These are phyloP conservation scores for Parasarocladium wereldwijsianum DNA, from an alignment of 2,329 filamentous ascomycete genomes.

Conservation along the genomic window DNA sequence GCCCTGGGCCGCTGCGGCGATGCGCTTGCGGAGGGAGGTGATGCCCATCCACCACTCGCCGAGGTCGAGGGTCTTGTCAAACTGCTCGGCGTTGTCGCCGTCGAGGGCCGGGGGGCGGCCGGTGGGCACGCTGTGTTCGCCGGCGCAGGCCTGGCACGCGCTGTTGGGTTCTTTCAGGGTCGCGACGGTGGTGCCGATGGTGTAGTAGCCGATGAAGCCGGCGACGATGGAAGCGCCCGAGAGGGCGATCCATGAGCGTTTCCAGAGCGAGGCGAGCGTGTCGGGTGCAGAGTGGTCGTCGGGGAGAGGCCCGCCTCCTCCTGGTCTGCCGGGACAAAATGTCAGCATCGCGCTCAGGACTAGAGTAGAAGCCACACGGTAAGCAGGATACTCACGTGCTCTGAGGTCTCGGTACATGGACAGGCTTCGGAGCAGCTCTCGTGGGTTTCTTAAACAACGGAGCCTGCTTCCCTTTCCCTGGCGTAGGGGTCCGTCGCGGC, in stretches of 20 bases:
- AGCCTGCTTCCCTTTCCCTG: too few relatives aligned
- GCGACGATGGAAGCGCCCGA: conserved; percentile 31
- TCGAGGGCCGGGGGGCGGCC: conserved; percentile 32
- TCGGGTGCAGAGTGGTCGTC: conserved; percentile 14
- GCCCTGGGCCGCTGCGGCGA: conserved; percentile 34
- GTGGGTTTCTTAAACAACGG: too few relatives aligned
- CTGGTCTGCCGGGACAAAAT: too few relatives aligned
- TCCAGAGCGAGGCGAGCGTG: conserved; percentile 21
- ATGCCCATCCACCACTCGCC: conserved; percentile 44
- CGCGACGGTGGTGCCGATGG: conserved; percentile 23
- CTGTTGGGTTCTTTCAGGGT: conserved; percentile 13
- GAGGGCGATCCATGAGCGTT: conserved; percentile 26
- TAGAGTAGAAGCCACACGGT: too few relatives aligned
- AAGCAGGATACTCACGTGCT: too few relatives aligned
- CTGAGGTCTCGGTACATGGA: too few relatives aligned
- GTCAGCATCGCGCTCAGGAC: too few relatives aligned
- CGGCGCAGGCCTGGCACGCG: conserved; percentile 11
- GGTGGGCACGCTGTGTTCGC: conserved; percentile 25
- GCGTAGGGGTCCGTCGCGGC: too few relatives aligned
- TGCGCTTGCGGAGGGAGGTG: conserved; percentile 29
- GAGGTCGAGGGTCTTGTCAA: conserved; percentile 42
- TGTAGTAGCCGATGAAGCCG: conserved; percentile 31
- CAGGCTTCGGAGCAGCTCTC: too few relatives aligned
- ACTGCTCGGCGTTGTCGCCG: conserved; percentile 33
- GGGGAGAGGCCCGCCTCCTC: too few relatives aligned